These are phyloP conservation scores for Ustilago esculenta DNA, from an alignment of 1,284 basidiomycete genomes.

Conservation along the genomic window DNA sequence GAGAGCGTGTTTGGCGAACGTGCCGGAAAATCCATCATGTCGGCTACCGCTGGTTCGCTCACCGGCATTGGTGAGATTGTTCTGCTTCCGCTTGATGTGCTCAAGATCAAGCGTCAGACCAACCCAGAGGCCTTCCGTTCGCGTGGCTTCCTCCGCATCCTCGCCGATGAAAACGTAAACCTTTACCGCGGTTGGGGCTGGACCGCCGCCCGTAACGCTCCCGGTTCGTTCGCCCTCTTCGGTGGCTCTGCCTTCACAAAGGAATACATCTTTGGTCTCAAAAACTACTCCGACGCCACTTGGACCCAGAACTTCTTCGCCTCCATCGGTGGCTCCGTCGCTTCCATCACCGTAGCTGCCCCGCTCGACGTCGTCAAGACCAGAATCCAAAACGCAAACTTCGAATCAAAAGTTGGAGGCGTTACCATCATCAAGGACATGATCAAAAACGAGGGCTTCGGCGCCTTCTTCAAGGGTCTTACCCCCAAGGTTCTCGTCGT, in stretches of 20 bases:
- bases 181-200: conserved; percentile 98
- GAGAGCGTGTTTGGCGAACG: conserved; percentile 89
- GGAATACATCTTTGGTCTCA: conserved; percentile 87
- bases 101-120: conserved; percentile 89
- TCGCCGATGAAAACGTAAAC: conserved; percentile 86
- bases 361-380: conserved; percentile 92
- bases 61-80: conserved; percentile 88
- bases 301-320: conserved; percentile 84
- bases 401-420: conserved; percentile 87
- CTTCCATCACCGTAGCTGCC: conserved; percentile 94
- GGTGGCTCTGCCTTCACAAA: conserved; percentile 94
- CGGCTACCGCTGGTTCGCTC: conserved; percentile 81
- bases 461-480: conserved; percentile 95
- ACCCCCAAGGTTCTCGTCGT: conserved; percentile 86
- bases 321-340: conserved; percentile 90
- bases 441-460: conserved; percentile 82
- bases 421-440: conserved; percentile 86
- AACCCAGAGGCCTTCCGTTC: conserved; percentile 65
- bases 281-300: conserved; percentile 90
- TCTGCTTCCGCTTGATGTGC: conserved; percentile 89
- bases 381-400: conserved; percentile 95
- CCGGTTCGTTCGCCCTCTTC: conserved; percentile 89
- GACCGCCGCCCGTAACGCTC: conserved; percentile 97
- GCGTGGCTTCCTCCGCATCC: conserved; percentile 84
- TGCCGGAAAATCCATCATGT: conserved; percentile 94